A percentile compares a stretch with the other conserved stretches of the same genome.
phyloP scores from a whole-genome alignment of 83 land plant genomes.

The Diphasiastrum complanatum region DNA sequence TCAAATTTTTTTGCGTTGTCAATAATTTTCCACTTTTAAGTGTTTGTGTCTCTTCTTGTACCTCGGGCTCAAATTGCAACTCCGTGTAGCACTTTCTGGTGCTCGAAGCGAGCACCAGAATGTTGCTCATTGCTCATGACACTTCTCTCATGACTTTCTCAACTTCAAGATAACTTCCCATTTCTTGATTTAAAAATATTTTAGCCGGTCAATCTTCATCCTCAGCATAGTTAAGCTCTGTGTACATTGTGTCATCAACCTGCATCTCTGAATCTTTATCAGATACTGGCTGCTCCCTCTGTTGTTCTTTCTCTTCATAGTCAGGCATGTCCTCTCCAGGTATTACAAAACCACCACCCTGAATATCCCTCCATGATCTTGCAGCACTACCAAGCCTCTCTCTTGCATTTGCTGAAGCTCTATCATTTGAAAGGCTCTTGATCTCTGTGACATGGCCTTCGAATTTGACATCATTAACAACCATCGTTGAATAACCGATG shows the following conservation, averaged over 20 bases:
- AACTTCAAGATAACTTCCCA: too few species aligned
- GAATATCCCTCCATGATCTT: not conserved
- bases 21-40: too few species aligned
- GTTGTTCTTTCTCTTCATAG: conserved; percentile 38
- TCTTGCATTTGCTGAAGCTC: not conserved
- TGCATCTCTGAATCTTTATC: not conserved
- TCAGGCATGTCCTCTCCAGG: conserved; percentile 52
- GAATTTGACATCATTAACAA: conserved; percentile 52
- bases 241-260: not conserved
- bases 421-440: conserved; percentile 2
- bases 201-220: not conserved
- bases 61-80: too few species aligned
- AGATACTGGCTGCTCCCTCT: not conserved
- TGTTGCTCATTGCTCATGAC: too few species aligned
- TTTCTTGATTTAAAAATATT: too few species aligned
- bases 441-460: conserved; percentile 19
- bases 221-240: conserved; percentile 8
- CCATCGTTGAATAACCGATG: conserved; percentile 58
- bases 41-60: too few species aligned
- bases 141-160: too few species aligned
- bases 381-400: not conserved
- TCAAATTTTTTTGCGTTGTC: too few species aligned
- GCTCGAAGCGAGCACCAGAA: too few species aligned
- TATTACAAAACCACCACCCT: conserved; percentile 6
- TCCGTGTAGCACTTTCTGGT: too few species aligned